Base-by-base conservation (phyloP, 768 basidiomycete genomes). In the Naematelia encephala region DNA sequence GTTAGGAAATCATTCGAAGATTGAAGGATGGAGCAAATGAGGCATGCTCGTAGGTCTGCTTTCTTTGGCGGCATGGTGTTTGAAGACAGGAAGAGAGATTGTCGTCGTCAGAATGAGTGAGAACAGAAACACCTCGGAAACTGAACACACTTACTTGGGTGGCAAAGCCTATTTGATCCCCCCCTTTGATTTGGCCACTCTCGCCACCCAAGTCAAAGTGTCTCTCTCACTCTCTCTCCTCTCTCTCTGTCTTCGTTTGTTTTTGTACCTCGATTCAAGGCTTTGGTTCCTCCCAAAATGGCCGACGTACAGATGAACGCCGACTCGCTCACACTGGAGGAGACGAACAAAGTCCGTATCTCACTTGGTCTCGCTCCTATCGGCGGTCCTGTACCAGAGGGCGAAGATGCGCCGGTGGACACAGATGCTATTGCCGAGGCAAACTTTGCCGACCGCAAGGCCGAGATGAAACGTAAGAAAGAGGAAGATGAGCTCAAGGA, bases 361-460 rank as follows among this genome's bases (percentile, higher is more conserved):
- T 88, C 87, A 3, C 83, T 96, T 39, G 96, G 96, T 64, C 86
- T 99, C 59, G 90, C 92, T 75, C 93, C 96, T 43, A 83, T 98
- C 57, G 88, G 87, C 16, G 81, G 82, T 43, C 83, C 80, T 14
- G 84, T 87, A 5, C 83, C 82, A n/a, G 81, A 85, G 72, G 84
- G 85, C 72, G 86, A 84, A 26, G 72, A 68, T 22, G 60, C 56
- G 16, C 67, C 51, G 16, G 63, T 67, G 1, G 73, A 79, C 47
- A 60, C 67, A 64, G 92, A 96, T 57, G 85, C 87, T 70, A 78
- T 86, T 66, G 96, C 96, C 12, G 90, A 91, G 77, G 81, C 84
- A 51, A 98, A 98, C 78, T 98, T 87, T 81, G 80, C 84, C 3
- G 85, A 84, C 70, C 80, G 82, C 51, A 83, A 87, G 63, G 87